Conservation (phyloP, 2,329 filamentous ascomycete genomes). For the Neonectria faginata region DNA sequence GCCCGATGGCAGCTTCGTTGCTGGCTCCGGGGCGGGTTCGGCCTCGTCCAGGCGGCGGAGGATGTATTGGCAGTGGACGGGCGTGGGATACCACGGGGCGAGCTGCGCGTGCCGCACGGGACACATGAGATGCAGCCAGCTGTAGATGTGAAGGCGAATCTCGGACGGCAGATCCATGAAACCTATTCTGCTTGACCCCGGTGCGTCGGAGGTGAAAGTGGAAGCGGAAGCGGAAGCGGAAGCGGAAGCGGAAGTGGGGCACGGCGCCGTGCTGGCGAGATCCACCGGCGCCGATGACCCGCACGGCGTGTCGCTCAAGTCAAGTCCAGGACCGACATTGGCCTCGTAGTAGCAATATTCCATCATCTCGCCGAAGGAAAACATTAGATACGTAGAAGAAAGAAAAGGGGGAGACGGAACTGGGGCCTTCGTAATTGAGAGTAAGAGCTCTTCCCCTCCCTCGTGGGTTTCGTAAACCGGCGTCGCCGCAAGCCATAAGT, state of each 20-base stretch:
- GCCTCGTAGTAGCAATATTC: constrained; percentile 22
- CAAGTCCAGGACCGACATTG: constrained; percentile 27
- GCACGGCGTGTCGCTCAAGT: constrained; percentile 4
- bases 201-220: not conserved
- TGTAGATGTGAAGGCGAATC: constrained; percentile 61
- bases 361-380: constrained; percentile 17
- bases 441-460: not conserved
- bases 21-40: not conserved
- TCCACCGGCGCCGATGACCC: constrained; percentile 22
- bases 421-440: not conserved
- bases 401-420: not conserved
- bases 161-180: constrained; percentile 54
- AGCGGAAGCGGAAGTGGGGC: constrained; percentile 8
- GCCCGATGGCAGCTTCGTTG: not conserved
- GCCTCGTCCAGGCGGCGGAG: constrained; percentile 32
- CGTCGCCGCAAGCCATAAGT: constrained; percentile 1
- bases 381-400: not conserved
- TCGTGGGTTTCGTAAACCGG: not conserved
- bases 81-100: constrained; percentile 55
- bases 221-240: constrained; percentile 5
- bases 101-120: constrained; percentile 54
- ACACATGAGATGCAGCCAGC: constrained; percentile 54
- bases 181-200: not conserved
- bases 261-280: constrained; percentile 19
- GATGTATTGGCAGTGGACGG: constrained; percentile 49